These are phyloP conservation scores for Penicillium sp. DNA, from an alignment of 2,329 filamentous ascomycete species.

Conservation along the genomic window DNA sequence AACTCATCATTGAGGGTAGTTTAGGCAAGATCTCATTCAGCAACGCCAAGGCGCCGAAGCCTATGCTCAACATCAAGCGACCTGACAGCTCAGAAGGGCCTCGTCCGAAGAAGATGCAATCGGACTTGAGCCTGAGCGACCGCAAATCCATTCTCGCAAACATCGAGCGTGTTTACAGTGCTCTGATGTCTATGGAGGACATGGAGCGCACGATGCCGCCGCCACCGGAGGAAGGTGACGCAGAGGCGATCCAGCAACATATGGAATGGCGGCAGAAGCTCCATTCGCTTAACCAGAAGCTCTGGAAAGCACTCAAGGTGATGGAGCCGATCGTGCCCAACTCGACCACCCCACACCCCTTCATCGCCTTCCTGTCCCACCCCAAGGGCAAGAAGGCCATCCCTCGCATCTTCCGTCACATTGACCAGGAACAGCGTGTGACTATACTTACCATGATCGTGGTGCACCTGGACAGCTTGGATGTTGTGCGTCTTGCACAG, in stretches of 20 bases:
- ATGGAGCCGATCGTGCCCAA: slow-evolving; percentile 81
- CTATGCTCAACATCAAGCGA: slow-evolving; percentile 90
- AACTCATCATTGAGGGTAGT: slow-evolving; percentile 92
- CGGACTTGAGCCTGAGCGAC: slow-evolving; percentile 59
- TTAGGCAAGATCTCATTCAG: slow-evolving; percentile 98
- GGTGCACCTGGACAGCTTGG: slow-evolving; percentile 84
- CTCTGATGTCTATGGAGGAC: slow-evolving; percentile 89
- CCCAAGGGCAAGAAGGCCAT: slow-evolving; percentile 95
- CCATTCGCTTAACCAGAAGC: slow-evolving; percentile 65
- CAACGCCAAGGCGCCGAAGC: slow-evolving; percentile 95
- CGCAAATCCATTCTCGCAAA: slow-evolving; percentile 78
- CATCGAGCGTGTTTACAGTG: slow-evolving; percentile 82
- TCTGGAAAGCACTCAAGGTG: slow-evolving; percentile 86
- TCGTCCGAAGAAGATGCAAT: slow-evolving; percentile 46
- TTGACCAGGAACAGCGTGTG: slow-evolving; percentile 81
- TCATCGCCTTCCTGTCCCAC: slow-evolving; percentile 92
- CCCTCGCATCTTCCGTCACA: slow-evolving; percentile 87
- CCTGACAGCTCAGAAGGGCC: slow-evolving; percentile 61
- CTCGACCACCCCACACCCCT: slow-evolving; percentile 69
- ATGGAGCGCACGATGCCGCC: slow-evolving; percentile 76
- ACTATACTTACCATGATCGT: slow-evolving; percentile 95
- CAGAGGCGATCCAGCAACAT: slow-evolving; percentile 66
- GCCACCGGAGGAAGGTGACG: slow-evolving; percentile 59
- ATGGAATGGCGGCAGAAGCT: slow-evolving; percentile 73
- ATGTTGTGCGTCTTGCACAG: slow-evolving; percentile 78